phyloP scores from a whole-genome alignment of 2,329 filamentous ascomycete species.

The Colletotrichum limetticola region DNA sequence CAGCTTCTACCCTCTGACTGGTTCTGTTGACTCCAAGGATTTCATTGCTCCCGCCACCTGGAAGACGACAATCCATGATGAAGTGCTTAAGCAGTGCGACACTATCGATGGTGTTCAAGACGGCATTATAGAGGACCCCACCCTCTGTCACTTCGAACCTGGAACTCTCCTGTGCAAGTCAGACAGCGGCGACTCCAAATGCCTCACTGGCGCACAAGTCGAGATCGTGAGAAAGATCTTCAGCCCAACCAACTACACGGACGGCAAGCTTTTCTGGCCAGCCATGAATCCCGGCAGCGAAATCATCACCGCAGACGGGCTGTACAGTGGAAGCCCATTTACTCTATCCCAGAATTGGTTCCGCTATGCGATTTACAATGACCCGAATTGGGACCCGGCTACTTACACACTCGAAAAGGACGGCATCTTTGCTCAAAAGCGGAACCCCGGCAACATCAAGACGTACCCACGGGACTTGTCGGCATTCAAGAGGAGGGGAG shows the following conservation, averaged over 20 bases:
- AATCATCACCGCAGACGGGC: constrained; percentile 52
- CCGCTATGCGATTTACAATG: constrained; percentile 52
- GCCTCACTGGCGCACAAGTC: constrained; percentile 55
- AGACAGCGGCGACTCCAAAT: constrained; percentile 36
- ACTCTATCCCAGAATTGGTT: constrained; percentile 45
- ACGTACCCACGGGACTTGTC: constrained; percentile 53
- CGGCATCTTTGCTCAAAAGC: constrained; percentile 43
- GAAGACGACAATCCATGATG: constrained; percentile 40
- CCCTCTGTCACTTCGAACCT: constrained; percentile 48
- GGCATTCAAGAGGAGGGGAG: constrained; percentile 50
- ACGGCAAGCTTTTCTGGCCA: constrained; percentile 51
- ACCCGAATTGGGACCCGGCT: constrained; percentile 49
- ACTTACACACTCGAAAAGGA: constrained; percentile 46
- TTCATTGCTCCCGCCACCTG: constrained; percentile 38
- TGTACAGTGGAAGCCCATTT: constrained; percentile 49
- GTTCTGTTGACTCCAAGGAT: constrained; percentile 43
- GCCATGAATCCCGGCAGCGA: constrained; percentile 61
- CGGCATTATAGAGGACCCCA: constrained; percentile 56
- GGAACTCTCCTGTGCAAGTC: neutral
- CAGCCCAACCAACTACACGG: constrained; percentile 41
- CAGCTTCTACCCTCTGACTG: constrained; percentile 49
- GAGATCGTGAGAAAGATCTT: constrained; percentile 42
- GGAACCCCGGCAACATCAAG: constrained; percentile 50
- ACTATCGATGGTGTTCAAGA: constrained; percentile 58
- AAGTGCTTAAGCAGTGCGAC: constrained; percentile 60